Percentiles rank a stretch among this genome's conserved stretches.
Evolutionary conservation across 306 rosid species (phyloP).

Genomic region (Abrus pulchellus): DNA sequence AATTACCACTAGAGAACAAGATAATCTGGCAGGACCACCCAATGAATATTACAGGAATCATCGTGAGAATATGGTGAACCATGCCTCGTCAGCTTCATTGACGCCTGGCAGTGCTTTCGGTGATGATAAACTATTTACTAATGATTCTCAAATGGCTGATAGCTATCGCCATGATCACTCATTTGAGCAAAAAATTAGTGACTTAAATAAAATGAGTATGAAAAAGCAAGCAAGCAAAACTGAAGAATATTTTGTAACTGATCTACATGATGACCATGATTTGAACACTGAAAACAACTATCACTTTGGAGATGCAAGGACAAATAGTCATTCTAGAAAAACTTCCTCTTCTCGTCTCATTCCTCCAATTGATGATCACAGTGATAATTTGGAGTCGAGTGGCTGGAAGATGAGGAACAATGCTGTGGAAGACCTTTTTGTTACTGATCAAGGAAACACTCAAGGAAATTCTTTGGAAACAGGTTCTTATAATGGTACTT

Average conservation of each 20-base stretch:
- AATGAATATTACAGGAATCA: slow-evolving; percentile 48
- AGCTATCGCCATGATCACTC: slow-evolving; percentile 53
- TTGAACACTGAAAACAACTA: slow-evolving; percentile 53
- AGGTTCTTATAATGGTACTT: slow-evolving; percentile 54
- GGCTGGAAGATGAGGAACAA: slow-evolving; percentile 40
- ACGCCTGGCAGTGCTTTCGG: slow-evolving; percentile 42
- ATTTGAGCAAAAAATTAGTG: slow-evolving; percentile 56
- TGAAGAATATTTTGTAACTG: slow-evolving; percentile 55
- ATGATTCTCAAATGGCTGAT: slow-evolving; percentile 52
- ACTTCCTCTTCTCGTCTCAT: slow-evolving; percentile 58
- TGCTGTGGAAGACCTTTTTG: slow-evolving; percentile 55
- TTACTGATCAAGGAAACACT: slow-evolving; percentile 55
- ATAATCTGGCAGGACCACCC: slow-evolving; percentile 48
- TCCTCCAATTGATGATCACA: slow-evolving; percentile 54
- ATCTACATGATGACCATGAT: slow-evolving; percentile 50
- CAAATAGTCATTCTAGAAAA: slow-evolving; percentile 53
- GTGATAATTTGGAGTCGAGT: slow-evolving; percentile 50
- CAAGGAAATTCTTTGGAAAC: slow-evolving; percentile 45
- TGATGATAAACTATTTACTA: slow-evolving; percentile 51
- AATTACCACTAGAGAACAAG: slow-evolving; percentile 47
- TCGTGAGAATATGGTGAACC: slow-evolving; percentile 49
- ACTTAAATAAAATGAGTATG: slow-evolving; percentile 48
- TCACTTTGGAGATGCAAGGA: slow-evolving; percentile 56
- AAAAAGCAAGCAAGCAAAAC: slow-evolving; percentile 55
- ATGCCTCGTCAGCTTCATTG: slow-evolving; percentile 53